Evolutionary conservation across 331 rosid species (phyloP), one percentile per base, ranked within the genome.

Genomic region (Malus hybrid): DNA sequence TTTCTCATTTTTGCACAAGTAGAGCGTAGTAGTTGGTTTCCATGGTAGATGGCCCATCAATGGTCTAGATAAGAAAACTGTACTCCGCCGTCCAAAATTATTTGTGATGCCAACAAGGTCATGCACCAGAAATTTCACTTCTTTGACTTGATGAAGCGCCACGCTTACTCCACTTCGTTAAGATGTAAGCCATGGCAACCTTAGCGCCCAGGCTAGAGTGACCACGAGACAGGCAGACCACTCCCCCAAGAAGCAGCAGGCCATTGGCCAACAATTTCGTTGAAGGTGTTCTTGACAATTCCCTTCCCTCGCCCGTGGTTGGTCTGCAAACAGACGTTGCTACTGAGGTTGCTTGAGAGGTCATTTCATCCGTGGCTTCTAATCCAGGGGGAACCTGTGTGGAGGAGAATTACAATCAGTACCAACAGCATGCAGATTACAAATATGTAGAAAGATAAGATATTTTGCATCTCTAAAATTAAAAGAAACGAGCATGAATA

Each of bases 171-270:
- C 92, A 86, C 77, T 92, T 94, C 53, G 87, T 78, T 74, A 88
- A 61, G 72, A 94, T 74, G 84, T 79, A 94, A 9, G 91, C 97
- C 84, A 89, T 46, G 50, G 81, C 99, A 71, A 92, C 97, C 87
- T 94, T 92, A 46, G 93, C 97, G 29, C 97, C 93, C 30, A 94
- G 90, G 79, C 96, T 88, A 70, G 96, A 86, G 85, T 84, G 93
- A 74, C 91, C 92, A 19, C 96, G 87, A 60, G 95, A 85, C 39
- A 94, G 76, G 79, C 88, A 94, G 75, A 92, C 72, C 15, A 79
- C 87, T 73, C 97, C 99, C 57, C 97, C 97, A 0, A 92, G 63
- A 65, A 94, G 84, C 83, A 94, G 78, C 74, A 94, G 80, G 77
- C 97, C 75, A 58, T 86, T 92, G 46, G 93, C 90, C 46, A 94